Evolutionary conservation across 2,329 filamentous ascomycete species (phyloP).

Genomic region (Hymenoscyphus infarciens): DNA sequence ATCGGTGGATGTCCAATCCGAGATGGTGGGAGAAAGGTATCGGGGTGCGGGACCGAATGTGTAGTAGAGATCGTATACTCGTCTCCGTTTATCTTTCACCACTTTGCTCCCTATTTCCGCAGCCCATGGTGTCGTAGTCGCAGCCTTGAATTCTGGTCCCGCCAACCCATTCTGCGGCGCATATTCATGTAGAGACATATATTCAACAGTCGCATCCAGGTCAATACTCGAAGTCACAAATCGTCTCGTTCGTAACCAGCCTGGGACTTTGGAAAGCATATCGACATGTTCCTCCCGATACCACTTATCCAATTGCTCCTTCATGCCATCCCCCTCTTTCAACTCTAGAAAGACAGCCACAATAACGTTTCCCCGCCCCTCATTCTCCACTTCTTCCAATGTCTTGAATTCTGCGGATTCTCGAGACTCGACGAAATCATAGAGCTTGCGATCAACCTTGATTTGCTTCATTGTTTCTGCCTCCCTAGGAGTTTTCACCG

Average conservation of each 20-base stretch:
- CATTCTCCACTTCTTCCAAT: slow-evolving; percentile 57
- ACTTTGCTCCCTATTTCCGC: slow-evolving; percentile 56
- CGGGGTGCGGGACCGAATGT: slow-evolving; percentile 73
- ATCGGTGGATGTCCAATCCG: slow-evolving; percentile 45
- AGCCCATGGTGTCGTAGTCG: slow-evolving; percentile 59
- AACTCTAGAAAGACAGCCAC: slow-evolving; percentile 59
- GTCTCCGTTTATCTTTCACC: slow-evolving; percentile 53
- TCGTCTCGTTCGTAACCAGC: slow-evolving; percentile 72
- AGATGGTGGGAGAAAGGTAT: slow-evolving; percentile 48
- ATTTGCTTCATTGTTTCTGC: slow-evolving; percentile 61
- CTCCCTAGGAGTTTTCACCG: slow-evolving; percentile 55
- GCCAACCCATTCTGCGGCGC: slow-evolving; percentile 61
- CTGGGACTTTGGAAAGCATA: slow-evolving; percentile 69
- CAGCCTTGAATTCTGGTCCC: slow-evolving; percentile 60
- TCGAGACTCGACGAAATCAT: slow-evolving; percentile 59
- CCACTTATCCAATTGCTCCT: slow-evolving; percentile 63
- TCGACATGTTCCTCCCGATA: slow-evolving; percentile 70
- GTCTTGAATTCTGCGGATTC: slow-evolving; percentile 54
- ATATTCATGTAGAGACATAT: slow-evolving; percentile 71
- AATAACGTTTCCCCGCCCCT: slow-evolving; percentile 57
- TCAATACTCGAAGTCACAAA: slow-evolving; percentile 66
- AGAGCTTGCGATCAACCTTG: slow-evolving; percentile 67
- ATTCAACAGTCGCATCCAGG: slow-evolving; percentile 52
- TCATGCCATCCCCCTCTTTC: slow-evolving; percentile 48
- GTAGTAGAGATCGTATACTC: slow-evolving; percentile 71